Conservation (phyloP, 2,329 filamentous ascomycete genomes). For the Dryadomyces quercivorus region DNA sequence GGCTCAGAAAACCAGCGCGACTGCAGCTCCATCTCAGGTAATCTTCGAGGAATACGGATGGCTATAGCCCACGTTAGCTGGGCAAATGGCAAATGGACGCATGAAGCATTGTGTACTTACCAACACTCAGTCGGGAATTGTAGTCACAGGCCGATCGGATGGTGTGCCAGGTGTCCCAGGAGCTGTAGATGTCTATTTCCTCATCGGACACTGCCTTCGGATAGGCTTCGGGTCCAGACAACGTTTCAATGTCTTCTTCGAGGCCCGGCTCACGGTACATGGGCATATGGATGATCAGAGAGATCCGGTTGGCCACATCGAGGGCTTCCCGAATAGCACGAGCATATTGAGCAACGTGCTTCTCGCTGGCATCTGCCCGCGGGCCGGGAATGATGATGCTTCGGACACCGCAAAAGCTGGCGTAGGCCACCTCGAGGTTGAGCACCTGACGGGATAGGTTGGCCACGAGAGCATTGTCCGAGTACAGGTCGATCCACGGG, state of each 20-base stretch:
- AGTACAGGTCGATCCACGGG: constrained; percentile 85
- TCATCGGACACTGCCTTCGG: constrained; percentile 23
- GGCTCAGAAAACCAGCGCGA: constrained; percentile 60
- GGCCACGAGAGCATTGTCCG: constrained; percentile 68
- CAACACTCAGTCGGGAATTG: constrained; percentile 64
- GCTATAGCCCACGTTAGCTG: constrained; percentile 23
- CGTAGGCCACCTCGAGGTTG: constrained; percentile 84
- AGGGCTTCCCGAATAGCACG: constrained; percentile 74
- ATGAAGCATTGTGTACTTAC: constrained; percentile 40
- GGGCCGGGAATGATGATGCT: constrained; percentile 78
- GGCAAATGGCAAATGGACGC: background rate
- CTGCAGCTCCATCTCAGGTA: constrained; percentile 49
- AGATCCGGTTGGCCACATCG: constrained; percentile 60
- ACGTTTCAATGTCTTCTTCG: constrained; percentile 37
- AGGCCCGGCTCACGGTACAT: constrained; percentile 64
- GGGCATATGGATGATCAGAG: constrained; percentile 68
- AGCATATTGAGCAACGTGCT: constrained; percentile 62
- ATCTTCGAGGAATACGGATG: constrained; percentile 42
- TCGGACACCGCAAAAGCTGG: constrained; percentile 83
- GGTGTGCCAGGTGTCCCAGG: constrained; percentile 91
- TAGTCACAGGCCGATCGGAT: constrained; percentile 82
- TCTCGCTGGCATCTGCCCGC: constrained; percentile 35
- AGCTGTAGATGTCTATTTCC: constrained; percentile 58
- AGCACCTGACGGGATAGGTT: constrained; percentile 83
- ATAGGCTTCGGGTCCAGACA: constrained; percentile 32